Evolutionary conservation across 2,329 filamentous ascomycete genomes (phyloP).

Genomic region (Cladobotryum mycophilum): DNA sequence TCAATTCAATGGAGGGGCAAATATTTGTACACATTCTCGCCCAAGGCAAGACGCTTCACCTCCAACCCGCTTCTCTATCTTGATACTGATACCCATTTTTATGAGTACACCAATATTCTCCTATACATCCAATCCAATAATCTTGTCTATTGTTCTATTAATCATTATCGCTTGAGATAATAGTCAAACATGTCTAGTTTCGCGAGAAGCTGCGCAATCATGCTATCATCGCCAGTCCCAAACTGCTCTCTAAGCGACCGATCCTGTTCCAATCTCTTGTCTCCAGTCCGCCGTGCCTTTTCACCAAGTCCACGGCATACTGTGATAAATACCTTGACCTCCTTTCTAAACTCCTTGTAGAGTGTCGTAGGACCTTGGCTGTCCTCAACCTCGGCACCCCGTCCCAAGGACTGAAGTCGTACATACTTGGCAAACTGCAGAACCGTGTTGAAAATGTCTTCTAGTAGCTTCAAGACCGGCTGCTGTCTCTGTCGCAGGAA

Average conservation of each 20-base stretch:
- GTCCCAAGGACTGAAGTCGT: constrained; percentile 32
- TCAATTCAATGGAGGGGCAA: constrained; percentile 9
- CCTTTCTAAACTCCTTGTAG: constrained; percentile 62
- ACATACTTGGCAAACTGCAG: constrained; percentile 59
- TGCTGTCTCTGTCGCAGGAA: constrained; percentile 70
- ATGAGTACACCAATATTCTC: too few species aligned
- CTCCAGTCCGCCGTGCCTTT: constrained; percentile 44
- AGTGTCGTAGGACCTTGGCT: constrained; percentile 34
- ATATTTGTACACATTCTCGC: background rate
- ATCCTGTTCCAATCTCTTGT: constrained; percentile 23
- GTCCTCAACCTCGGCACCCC: constrained; percentile 14
- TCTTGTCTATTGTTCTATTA: background rate
- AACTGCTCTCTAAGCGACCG: constrained; percentile 28
- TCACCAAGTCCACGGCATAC: constrained; percentile 64
- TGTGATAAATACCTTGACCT: constrained; percentile 66
- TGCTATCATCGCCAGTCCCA: constrained; percentile 44
- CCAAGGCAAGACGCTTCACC: too few species aligned
- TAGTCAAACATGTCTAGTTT: constrained; percentile 67
- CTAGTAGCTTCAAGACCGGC: constrained; percentile 64
- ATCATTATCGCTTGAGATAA: constrained; percentile 37
- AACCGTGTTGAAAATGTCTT: constrained; percentile 69
- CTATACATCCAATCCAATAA: background rate
- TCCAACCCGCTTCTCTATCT: too few species aligned
- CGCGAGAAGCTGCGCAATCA: constrained; percentile 61
- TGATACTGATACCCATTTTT: too few species aligned